A percentile compares a stretch with the other conserved stretches of the same genome.
phyloP scores from a whole-genome alignment of 768 basidiomycete species.

The Lactifluus pinguis region DNA sequence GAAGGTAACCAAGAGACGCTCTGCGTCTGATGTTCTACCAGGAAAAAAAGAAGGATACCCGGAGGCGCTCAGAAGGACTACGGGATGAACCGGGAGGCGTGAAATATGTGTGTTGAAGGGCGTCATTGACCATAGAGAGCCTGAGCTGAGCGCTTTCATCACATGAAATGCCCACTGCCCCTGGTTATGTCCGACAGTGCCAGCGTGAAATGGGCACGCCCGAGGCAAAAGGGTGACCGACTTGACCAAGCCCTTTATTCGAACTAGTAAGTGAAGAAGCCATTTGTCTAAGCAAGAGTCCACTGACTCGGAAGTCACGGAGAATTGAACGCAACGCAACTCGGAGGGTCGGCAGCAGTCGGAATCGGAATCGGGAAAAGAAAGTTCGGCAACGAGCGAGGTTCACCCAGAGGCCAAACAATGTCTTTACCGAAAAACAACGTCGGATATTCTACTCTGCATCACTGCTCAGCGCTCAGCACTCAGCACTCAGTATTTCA shows the following conservation, averaged over 20 bases:
- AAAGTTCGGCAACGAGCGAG: constrained; percentile 1
- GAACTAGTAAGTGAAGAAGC: too few relatives aligned
- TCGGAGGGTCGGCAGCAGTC: too few relatives aligned
- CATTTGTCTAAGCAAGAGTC: too few relatives aligned
- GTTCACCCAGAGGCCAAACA: not conserved
- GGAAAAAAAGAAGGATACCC: not conserved
- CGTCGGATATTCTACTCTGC: not conserved
- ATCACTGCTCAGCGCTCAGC: not conserved
- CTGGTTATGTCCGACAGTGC: not conserved
- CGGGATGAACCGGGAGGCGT: not conserved
- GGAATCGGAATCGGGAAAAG: not conserved
- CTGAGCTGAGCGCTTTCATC: not conserved
- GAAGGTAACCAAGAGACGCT: not conserved
- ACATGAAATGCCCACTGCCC: not conserved
- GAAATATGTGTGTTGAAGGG: not conserved
- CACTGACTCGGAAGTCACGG: too few relatives aligned
- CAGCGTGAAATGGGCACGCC: not conserved
- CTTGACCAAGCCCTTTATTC: too few relatives aligned
- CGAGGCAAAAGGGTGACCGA: not conserved
- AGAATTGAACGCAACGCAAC: too few relatives aligned
- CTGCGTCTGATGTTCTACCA: not conserved
- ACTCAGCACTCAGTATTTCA: not conserved
- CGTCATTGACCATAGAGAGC: not conserved
- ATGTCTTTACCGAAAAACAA: not conserved
- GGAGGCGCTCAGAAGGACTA: not conserved